Base-by-base conservation (phyloP, 805 yeast genomes). In the Grigorovia yakushimaensis region DNA sequence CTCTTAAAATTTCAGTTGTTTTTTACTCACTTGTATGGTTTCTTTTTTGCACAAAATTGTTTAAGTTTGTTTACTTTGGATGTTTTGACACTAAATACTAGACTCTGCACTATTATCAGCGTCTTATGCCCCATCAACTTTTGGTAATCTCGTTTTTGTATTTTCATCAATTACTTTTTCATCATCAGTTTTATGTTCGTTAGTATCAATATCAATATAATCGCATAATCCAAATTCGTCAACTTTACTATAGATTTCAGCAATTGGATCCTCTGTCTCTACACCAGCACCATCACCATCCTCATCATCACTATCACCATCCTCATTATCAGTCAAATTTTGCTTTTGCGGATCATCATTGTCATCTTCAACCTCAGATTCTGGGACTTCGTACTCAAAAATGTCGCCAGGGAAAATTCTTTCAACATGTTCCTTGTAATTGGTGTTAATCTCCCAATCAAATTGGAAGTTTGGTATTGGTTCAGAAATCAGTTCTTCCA, bases 321-420 rank as follows among this genome's bases (percentile, higher is more conserved):
- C 24, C 13, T 15, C 22, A 20, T 20, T 20, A 39, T 10, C 24
- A 11, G 27, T 15, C 9, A n/a, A 11, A 18, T 13, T 17, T 38
- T 38, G 22, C 11, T 17, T 13, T 11, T 38, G 22, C 17, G 21
- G 10, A 38, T 38, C 23, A 17, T 21, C 23, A 6, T 18, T 5
- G 7, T 17, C 13, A 23, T 40, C 38, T 11, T 27, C 43, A 39
- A 22, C n/a, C 10, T 11, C 44, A 1, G 19, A 38, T 17, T 41
- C 45, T 20, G 15, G 13, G 5, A 72, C 59, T n/a, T 75, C 79
- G 46, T 53, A 53, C 55, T 49, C 54, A 22, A 53, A 53, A 21
- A 53, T 47, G 23, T 49, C 49, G 21, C 30, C 54, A 6, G 55
- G 58, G 40, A 50, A 51, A 6, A 50, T 50, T 43, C 59, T 47